Base-by-base conservation (phyloP, 2,329 filamentous ascomycete species). In the Fusarium oxysporum region DNA sequence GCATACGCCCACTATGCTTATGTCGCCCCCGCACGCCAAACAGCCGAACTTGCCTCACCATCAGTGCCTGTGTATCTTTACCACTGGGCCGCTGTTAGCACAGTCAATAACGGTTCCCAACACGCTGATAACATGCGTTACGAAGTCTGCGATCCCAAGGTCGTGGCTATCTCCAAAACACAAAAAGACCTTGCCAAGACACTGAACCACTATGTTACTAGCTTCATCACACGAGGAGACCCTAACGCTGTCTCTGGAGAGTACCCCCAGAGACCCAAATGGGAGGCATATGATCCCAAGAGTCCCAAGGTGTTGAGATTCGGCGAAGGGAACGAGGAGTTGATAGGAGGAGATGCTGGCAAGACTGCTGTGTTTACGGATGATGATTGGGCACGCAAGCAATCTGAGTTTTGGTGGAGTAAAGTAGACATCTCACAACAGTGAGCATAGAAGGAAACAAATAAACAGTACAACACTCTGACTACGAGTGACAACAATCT, bases 1-100 rank as follows among this genome's bases (percentile, higher is more conserved):
- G 86, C 87, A 0, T 89, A 89, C 48, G 86, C 83, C 0, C 85
- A 89, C 65, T 89, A 87, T 57, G 87, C 86, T 0, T 89, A 89
- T 57, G 83, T 87, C 0, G 83, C 84, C 1, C 87, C 87, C 0
- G 86, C 87, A 0, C 82, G 85, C 0, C 86, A 89, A 72, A 88
- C 86, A 0, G 86, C 84, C 5, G 70, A 76, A 9, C 43, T 78
- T 0, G 76, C 76, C 0, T 73, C 71, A 2, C 47, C 59, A 1
- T 70, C 65, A 16, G 45, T 57, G 0, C 77, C 77, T 0, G 75
- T 77, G 1, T 78, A 74, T 19, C 45, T 78, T 8, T 78, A 78
- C 41, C 77, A 78, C 25, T 78, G 88, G 88, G 87, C 87, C 0
- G 76, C 87, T 1, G 82, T 85, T 8, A 81, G 81, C 10, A 84